Conservation (phyloP, 768 basidiomycete species). For the Amylocystis lapponica region DNA sequence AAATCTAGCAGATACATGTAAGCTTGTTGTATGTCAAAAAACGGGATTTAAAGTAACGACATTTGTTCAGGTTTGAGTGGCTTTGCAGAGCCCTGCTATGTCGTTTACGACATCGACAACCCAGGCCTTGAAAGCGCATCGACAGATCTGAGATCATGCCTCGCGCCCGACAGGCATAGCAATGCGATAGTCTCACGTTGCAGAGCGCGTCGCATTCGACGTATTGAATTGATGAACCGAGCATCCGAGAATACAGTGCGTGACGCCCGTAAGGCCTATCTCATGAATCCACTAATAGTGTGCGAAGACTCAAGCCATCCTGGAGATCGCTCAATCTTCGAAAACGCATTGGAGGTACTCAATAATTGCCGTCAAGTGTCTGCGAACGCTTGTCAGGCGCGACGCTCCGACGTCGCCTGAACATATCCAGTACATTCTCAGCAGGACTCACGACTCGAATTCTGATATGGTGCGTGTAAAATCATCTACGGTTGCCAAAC, state of each 20-base stretch:
- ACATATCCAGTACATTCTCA: conserved; percentile 53
- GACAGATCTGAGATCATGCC: conserved; percentile 29
- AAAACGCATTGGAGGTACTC: conserved; percentile 78
- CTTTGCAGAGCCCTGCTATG: conserved; percentile 56
- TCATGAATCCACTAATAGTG: background rate
- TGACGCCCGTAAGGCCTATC: conserved; percentile 4
- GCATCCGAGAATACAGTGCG: conserved; percentile 41
- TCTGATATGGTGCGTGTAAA: conserved; percentile 52
- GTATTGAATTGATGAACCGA: conserved; percentile 37
- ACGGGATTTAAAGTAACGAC: no score
- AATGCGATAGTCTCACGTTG: conserved; percentile 35
- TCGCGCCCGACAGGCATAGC: conserved; percentile 29
- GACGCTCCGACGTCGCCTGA: conserved; percentile 47
- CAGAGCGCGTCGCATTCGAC: conserved; percentile 39
- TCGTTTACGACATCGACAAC: conserved; percentile 49
- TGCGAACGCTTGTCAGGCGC: conserved; percentile 63
- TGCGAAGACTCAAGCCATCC: conserved; percentile 32
- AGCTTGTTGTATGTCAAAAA: conserved; percentile 14
- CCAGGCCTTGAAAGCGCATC: conserved; percentile 35
- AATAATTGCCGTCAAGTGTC: conserved; percentile 61
- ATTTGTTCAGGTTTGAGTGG: conserved; percentile 44
- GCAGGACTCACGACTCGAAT: conserved; percentile 56
- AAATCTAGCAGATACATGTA: conserved; percentile 59
- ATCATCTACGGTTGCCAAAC: conserved; percentile 4
- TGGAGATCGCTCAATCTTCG: conserved; percentile 53